A percentile compares a stretch with the other conserved stretches of the same genome.
Evolutionary conservation across 345 rosid genomes (phyloP).

Genomic region (Linum lewisii): DNA sequence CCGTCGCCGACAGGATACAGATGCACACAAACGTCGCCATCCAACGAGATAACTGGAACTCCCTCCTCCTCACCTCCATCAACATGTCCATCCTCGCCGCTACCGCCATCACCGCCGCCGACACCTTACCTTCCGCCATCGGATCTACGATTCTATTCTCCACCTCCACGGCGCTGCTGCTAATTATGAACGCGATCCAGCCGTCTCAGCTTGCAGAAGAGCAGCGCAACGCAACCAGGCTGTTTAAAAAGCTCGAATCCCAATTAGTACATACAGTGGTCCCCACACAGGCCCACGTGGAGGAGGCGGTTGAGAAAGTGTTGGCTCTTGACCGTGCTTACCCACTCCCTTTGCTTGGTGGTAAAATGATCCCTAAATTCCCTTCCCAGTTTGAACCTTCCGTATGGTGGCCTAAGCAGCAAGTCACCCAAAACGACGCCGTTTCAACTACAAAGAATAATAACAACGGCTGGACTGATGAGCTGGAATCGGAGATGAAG

Average conservation of each 20-base stretch:
- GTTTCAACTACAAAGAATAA: not conserved
- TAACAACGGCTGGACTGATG: constrained; percentile 19
- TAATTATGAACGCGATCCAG: constrained; percentile 36
- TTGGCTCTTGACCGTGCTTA: constrained; percentile 43
- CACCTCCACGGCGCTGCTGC: constrained; percentile 33
- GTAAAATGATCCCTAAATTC: constrained; percentile 40
- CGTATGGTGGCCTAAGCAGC: constrained; percentile 38
- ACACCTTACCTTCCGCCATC: constrained; percentile 11
- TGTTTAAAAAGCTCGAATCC: constrained; percentile 37
- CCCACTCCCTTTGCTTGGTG: constrained; percentile 46
- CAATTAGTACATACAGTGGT: constrained; percentile 22
- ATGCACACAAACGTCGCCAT: constrained; percentile 44
- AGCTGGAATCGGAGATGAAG: constrained; percentile 33
- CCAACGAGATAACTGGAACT: constrained; percentile 48
- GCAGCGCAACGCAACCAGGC: constrained; percentile 41
- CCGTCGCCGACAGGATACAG: constrained; percentile 39
- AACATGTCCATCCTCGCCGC: constrained; percentile 43
- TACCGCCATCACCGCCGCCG: constrained; percentile 33
- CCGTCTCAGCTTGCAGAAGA: constrained; percentile 61
- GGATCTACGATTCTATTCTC: constrained; percentile 32
- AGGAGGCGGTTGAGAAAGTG: constrained; percentile 33
- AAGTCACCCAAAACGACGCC: not conserved
- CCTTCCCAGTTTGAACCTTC: constrained; percentile 35
- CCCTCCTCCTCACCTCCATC: constrained; percentile 36
- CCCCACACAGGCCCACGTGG: constrained; percentile 25